These are phyloP conservation scores for Cephaloascus albidus DNA, from an alignment of 805 yeast genomes.

Conservation along the genomic window DNA sequence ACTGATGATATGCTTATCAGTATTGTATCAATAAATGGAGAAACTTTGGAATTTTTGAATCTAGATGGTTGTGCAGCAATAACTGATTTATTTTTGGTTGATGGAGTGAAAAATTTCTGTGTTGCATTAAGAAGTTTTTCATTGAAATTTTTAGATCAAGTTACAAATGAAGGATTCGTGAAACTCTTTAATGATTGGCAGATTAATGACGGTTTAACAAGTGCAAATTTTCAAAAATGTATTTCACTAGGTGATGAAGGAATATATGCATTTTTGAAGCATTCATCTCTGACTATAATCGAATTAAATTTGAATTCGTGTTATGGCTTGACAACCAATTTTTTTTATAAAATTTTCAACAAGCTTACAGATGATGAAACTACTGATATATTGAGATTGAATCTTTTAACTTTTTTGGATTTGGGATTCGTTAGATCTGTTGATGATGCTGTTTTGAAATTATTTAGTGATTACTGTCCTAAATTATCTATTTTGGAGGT, in stretches of 20 bases:
- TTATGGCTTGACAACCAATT: slow-evolving; percentile 39
- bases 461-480: slow-evolving; percentile 49
- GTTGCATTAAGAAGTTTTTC: slow-evolving; percentile 49
- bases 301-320: slow-evolving; percentile 70
- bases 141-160: slow-evolving; percentile 46
- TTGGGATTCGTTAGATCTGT: slow-evolving; percentile 72
- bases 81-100: slow-evolving; percentile 51
- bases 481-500: slow-evolving; percentile 63
- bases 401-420: slow-evolving; percentile 61
- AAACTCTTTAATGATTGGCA: slow-evolving; percentile 50
- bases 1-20: slow-evolving; percentile 60
- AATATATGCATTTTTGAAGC: slow-evolving; percentile 47
- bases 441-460: slow-evolving; percentile 58
- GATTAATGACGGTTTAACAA: slow-evolving; percentile 48
- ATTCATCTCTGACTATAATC: slow-evolving; percentile 56
- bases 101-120: slow-evolving; percentile 54
- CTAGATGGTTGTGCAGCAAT: slow-evolving; percentile 69
- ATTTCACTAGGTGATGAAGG: slow-evolving; percentile 55
- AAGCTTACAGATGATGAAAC: slow-evolving; percentile 27
- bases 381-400: slow-evolving; percentile 25
- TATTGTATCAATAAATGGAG: slow-evolving; percentile 54
- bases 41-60: slow-evolving; percentile 42
- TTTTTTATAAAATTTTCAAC: slow-evolving; percentile 26
- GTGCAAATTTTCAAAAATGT: slow-evolving; percentile 59
- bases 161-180: slow-evolving; percentile 61